A percentile compares a stretch with the other conserved stretches of the same genome.
phyloP scores from a whole-genome alignment of 352 stramenopile genomes.

The Phytophthora cryptogea region DNA sequence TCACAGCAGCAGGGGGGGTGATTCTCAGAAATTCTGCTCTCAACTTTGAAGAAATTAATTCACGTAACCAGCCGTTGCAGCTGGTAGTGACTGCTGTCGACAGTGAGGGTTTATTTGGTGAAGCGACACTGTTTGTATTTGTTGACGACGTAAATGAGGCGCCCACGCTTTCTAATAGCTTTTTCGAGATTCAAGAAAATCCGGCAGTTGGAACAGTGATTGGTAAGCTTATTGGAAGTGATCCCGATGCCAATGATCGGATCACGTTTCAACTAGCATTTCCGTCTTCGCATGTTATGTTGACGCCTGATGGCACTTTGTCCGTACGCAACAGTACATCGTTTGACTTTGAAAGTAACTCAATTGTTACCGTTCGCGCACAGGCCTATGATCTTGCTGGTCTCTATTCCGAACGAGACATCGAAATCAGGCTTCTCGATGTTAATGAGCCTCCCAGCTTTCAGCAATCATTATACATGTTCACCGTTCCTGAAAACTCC shows the following conservation, averaged over 20 bases:
- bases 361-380: slow-evolving; percentile 38
- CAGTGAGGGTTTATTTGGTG: slow-evolving; percentile 37
- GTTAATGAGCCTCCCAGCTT: slow-evolving; percentile 61
- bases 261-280: slow-evolving; percentile 33
- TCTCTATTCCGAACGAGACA: slow-evolving; percentile 39
- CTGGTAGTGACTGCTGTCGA: slow-evolving; percentile 44
- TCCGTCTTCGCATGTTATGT: slow-evolving; percentile 36
- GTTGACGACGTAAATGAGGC: slow-evolving; percentile 62
- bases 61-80: slow-evolving; percentile 24
- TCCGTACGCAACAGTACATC: slow-evolving; percentile 36
- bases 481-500: slow-evolving; percentile 53
- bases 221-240: slow-evolving; percentile 34
- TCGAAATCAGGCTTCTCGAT: slow-evolving; percentile 50
- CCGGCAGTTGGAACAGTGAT: slow-evolving; percentile 44
- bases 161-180: slow-evolving; percentile 33
- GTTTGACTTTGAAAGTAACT: slow-evolving; percentile 60
- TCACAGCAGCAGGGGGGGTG: slow-evolving; percentile 32
- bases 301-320: slow-evolving; percentile 46
- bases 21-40: slow-evolving; percentile 26
- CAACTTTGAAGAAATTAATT: slow-evolving; percentile 44
- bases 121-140: slow-evolving; percentile 40
- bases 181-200: slow-evolving; percentile 56
- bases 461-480: slow-evolving; percentile 37
- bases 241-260: slow-evolving; percentile 46
- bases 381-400: slow-evolving; percentile 42